These are phyloP conservation scores for Pichia cabralensis DNA, from an alignment of 805 yeast genomes.

Conservation along the genomic window DNA sequence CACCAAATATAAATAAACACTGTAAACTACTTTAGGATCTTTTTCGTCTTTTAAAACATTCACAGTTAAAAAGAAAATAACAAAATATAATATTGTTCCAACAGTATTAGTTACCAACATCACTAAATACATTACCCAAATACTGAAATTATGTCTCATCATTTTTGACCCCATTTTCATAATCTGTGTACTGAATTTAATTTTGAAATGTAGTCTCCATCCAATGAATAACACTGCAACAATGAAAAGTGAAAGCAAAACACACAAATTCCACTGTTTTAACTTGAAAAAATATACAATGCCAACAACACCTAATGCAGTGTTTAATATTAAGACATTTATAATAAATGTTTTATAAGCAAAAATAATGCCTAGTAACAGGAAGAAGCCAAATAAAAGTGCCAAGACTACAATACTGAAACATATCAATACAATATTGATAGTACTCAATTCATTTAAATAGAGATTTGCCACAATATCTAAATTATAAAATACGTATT, in stretches of 20 bases:
- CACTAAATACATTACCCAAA: slow-evolving; percentile 34
- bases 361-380: too few relatives aligned
- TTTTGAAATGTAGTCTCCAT: too few relatives aligned
- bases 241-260: slow-evolving; percentile 1
- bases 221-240: slow-evolving; percentile 1
- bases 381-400: too few relatives aligned
- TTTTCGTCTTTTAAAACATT: slow-evolving; percentile 47
- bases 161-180: slow-evolving; percentile 50
- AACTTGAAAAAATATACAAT: slow-evolving; percentile 1
- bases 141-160: slow-evolving; percentile 58
- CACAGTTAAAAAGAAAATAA: slow-evolving; percentile 65
- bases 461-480: too few relatives aligned
- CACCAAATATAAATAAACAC: slow-evolving; percentile 60
- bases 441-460: too few relatives aligned
- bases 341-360: too few relatives aligned
- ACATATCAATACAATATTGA: too few relatives aligned
- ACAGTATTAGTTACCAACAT: slow-evolving; percentile 45
- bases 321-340: too few relatives aligned
- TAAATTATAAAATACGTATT: too few relatives aligned
- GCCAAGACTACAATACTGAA: too few relatives aligned
- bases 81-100: slow-evolving; percentile 55
- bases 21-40: slow-evolving; percentile 4
- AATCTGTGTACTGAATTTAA: slow-evolving; percentile 21
- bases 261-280: background rate
- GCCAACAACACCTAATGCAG: too few relatives aligned